phyloP scores from a whole-genome alignment of 768 basidiomycete species.

The Omphalotus guepiniiformis region DNA sequence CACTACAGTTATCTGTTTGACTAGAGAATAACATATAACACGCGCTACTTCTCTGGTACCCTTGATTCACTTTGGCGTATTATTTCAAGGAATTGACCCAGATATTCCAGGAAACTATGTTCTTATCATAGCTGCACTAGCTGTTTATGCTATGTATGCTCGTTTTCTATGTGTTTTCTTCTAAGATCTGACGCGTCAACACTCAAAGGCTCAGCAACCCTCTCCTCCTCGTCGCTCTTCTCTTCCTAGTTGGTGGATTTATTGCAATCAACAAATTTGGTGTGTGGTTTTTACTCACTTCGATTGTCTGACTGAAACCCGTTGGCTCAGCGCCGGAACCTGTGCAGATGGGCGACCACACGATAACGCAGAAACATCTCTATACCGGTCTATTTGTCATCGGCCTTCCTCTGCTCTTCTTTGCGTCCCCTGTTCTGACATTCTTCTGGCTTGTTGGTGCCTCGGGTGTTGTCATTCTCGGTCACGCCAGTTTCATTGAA shows the following conservation, averaged over 20 bases:
- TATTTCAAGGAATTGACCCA: background rate
- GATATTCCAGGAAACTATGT: constrained; percentile 75
- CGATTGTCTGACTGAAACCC: background rate
- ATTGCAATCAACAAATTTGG: constrained; percentile 85
- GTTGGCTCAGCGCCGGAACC: constrained; percentile 67
- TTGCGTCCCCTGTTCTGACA: constrained; percentile 69
- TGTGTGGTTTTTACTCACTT: constrained; percentile 31
- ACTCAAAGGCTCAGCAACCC: constrained; percentile 68
- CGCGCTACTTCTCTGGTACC: constrained; percentile 79
- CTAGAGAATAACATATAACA: constrained; percentile 93
- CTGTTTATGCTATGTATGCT: constrained; percentile 79
- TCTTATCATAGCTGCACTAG: constrained; percentile 68
- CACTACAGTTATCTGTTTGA: constrained; percentile 5
- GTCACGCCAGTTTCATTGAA: constrained; percentile 85
- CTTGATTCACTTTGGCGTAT: background rate
- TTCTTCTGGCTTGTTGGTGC: constrained; percentile 96
- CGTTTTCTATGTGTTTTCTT: background rate
- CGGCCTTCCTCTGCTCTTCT: constrained; percentile 84
- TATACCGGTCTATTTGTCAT: constrained; percentile 89
- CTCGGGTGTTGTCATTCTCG: constrained; percentile 77
- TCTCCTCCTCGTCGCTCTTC: constrained; percentile 76
- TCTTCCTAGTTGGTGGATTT: constrained; percentile 91
- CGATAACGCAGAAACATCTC: constrained; percentile 84
- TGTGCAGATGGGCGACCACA: constrained; percentile 73
- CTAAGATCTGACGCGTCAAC: constrained; percentile 2